Percentiles rank a stretch among this genome's conserved stretches.
Evolutionary conservation across 805 yeast genomes (phyloP).

Genomic region (Kurtzmaniella fragi): DNA sequence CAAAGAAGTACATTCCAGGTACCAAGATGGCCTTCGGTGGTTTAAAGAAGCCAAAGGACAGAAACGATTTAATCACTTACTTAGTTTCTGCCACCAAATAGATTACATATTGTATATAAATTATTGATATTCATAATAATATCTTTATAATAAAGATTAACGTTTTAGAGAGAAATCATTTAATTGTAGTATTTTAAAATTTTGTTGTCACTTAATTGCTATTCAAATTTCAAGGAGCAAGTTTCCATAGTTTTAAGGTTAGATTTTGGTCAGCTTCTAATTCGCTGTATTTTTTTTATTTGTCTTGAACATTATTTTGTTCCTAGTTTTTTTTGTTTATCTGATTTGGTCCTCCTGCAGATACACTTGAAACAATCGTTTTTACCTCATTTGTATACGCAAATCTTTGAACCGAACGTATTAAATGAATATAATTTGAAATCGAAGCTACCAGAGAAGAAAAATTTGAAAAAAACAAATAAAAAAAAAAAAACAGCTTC

Average conservation of each 20-base stretch:
- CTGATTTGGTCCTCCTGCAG: no score
- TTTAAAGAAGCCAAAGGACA: constrained; percentile 97
- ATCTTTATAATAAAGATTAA: not conserved
- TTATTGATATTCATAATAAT: constrained; percentile 2
- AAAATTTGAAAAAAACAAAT: not conserved
- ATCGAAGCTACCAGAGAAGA: no score
- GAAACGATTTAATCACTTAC: constrained; percentile 94
- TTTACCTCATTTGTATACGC: no score
- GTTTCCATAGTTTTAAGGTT: no score
- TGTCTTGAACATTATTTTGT: not conserved
- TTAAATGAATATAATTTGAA: no score
- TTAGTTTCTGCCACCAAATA: constrained; percentile 45
- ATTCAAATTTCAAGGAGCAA: no score
- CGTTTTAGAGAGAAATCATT: no score
- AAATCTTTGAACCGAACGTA: no score
- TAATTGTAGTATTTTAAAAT: not conserved
- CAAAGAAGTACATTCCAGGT: constrained; percentile 99
- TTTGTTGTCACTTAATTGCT: no score
- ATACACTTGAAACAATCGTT: no score
- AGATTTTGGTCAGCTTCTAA: not conserved
- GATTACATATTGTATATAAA: constrained; percentile 6
- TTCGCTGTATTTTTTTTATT: not conserved
- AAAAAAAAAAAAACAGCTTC: no score
- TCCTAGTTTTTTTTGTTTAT: not conserved
- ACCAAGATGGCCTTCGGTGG: constrained; percentile 99